phyloP scores from a whole-genome alignment of 2,329 filamentous ascomycete species.

The Neoscytalidium dimidiatum region DNA sequence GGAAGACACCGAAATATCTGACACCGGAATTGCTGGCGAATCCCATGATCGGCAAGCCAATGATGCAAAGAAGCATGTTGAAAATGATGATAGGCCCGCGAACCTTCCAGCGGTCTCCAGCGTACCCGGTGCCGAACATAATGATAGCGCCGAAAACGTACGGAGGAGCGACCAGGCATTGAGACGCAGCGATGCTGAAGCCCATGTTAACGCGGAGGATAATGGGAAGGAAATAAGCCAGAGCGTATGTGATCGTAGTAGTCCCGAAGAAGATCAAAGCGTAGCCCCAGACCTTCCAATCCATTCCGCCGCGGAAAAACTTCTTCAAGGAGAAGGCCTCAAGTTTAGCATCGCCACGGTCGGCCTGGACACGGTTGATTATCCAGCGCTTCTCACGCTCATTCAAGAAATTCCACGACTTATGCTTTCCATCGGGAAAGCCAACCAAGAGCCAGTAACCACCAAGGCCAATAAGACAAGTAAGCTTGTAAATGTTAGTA shows the following conservation, averaged over 20 bases:
- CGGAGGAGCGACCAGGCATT: constrained; percentile 66
- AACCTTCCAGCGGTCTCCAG: constrained; percentile 66
- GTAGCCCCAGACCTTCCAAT: constrained; percentile 59
- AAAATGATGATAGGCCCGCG: constrained; percentile 67
- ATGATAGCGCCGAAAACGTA: constrained; percentile 39
- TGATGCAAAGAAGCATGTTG: constrained; percentile 66
- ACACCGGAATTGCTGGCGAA: constrained; percentile 59
- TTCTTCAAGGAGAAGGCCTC: constrained; percentile 51
- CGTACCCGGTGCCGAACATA: constrained; percentile 57
- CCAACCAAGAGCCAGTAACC: constrained; percentile 48
- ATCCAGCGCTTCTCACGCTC: constrained; percentile 51
- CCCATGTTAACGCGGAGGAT: constrained; percentile 66
- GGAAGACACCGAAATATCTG: constrained; percentile 74
- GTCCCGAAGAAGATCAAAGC: constrained; percentile 60
- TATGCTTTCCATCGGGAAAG: constrained; percentile 47
- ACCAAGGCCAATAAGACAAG: constrained; percentile 40
- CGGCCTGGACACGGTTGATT: constrained; percentile 53
- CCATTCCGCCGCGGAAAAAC: constrained; percentile 50
- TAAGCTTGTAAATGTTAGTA: constrained; percentile 28
- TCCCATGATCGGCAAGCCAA: constrained; percentile 73
- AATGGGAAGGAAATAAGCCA: constrained; percentile 78
- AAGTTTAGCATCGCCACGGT: constrained; percentile 53
- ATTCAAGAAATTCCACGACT: constrained; percentile 47
- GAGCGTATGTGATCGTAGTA: constrained; percentile 72
- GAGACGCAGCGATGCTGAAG: constrained; percentile 63